Evolutionary conservation across 1,284 basidiomycete genomes (phyloP).

Genomic region (Termitomyces sp.): DNA sequence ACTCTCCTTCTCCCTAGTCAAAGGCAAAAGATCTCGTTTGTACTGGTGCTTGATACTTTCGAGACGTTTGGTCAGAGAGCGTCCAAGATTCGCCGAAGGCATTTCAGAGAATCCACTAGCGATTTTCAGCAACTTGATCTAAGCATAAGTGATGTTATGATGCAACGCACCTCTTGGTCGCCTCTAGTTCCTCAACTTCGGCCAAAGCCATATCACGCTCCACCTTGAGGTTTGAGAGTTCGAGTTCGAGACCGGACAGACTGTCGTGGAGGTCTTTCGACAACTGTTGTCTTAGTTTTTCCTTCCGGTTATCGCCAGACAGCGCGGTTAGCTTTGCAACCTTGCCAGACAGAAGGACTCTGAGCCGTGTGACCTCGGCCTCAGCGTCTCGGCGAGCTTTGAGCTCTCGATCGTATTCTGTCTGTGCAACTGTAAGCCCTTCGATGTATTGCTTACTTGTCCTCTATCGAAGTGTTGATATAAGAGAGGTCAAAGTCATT

Average conservation of each 20-base stretch:
- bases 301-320: constrained; percentile 70
- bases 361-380: constrained; percentile 81
- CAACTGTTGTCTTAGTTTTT: constrained; percentile 75
- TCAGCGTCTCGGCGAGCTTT: constrained; percentile 86
- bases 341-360: constrained; percentile 85
- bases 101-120: constrained; percentile 31
- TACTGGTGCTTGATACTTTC: constrained; percentile 89
- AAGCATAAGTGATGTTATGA: constrained; percentile 15
- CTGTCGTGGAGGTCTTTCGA: constrained; percentile 77
- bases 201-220: constrained; percentile 90
- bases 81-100: constrained; percentile 49
- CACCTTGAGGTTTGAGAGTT: constrained; percentile 82
- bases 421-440: constrained; percentile 86
- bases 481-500: constrained; percentile 1
- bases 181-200: constrained; percentile 87
- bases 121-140: background rate
- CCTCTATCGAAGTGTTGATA: constrained; percentile 41
- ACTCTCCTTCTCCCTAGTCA: constrained; percentile 78
- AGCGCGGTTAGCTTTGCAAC: constrained; percentile 81
- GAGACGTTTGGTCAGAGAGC: constrained; percentile 81
- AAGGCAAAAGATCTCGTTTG: constrained; percentile 78
- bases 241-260: constrained; percentile 76
- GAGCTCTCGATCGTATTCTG: constrained; percentile 90
- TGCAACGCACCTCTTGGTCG: constrained; percentile 54
- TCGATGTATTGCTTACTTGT: constrained; percentile 90